Evolutionary conservation across 768 basidiomycete genomes (phyloP).

Genomic region (Leccinellum albellum): DNA sequence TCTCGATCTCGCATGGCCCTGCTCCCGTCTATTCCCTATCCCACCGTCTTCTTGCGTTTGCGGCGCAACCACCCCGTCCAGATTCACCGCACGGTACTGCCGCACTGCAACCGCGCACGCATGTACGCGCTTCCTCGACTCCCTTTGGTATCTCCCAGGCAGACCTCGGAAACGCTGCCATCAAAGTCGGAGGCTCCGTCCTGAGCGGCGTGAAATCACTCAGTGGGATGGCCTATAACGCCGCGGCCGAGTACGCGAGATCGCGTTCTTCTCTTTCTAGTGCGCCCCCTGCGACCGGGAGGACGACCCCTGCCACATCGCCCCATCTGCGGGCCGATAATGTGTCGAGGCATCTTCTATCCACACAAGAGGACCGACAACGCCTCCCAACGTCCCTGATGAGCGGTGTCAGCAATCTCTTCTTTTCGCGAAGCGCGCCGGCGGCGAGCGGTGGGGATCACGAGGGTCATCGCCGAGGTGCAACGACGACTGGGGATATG

Average conservation of each 20-base stretch:
- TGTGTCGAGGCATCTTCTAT: conserved; percentile 15
- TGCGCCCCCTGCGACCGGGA: not conserved
- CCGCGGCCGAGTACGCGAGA: conserved; percentile 41
- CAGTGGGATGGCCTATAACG: conserved; percentile 57
- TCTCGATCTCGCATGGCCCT: conserved; percentile 22
- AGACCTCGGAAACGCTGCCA: conserved; percentile 51
- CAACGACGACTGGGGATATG: conserved; percentile 3
- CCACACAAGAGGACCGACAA: conserved; percentile 18
- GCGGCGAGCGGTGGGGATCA: conserved; percentile 31
- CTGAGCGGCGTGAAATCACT: conserved; percentile 62
- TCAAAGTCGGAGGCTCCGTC: conserved; percentile 58
- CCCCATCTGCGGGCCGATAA: conserved; percentile 1
- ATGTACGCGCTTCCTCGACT: conserved; percentile 22
- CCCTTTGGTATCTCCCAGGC: conserved; percentile 39
- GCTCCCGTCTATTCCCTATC: conserved; percentile 60
- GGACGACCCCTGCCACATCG: conserved; percentile 6
- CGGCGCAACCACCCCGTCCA: conserved; percentile 34
- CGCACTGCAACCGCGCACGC: conserved; percentile 19
- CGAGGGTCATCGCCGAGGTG: conserved; percentile 17
- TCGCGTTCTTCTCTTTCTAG: conserved; percentile 20
- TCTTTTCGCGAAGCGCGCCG: conserved; percentile 66
- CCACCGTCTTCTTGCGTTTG: conserved; percentile 60
- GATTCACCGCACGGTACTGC: conserved; percentile 18
- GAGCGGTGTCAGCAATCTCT: conserved; percentile 33
- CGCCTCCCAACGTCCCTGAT: conserved; percentile 18